These are phyloP conservation scores for Venturia effusa DNA, from an alignment of 2,329 filamentous ascomycete genomes.

Conservation along the genomic window DNA sequence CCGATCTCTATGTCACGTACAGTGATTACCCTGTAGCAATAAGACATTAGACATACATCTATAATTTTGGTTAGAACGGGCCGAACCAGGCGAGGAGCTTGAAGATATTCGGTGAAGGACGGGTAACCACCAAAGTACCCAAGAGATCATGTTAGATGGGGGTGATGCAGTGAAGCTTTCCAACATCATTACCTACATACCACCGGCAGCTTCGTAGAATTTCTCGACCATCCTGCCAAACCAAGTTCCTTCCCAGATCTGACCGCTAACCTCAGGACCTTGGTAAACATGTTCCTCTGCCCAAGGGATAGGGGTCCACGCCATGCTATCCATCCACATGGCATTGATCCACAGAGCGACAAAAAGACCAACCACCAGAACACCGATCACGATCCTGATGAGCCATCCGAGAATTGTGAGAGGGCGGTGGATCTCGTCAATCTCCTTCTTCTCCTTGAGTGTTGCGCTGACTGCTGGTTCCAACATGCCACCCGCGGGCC, in stretches of 20 bases:
- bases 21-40: too few species aligned
- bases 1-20: too few species aligned
- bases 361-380: neutral
- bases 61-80: too few species aligned
- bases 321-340: constrained; percentile 4
- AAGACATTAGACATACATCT: too few species aligned
- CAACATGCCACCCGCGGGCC: constrained; percentile 19
- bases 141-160: neutral
- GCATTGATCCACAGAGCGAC: constrained; percentile 1
- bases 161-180: neutral
- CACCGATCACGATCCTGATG: neutral
- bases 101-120: too few species aligned
- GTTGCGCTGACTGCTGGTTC: neutral
- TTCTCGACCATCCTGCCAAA: neutral
- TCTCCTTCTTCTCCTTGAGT: constrained; percentile 9
- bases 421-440: neutral
- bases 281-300: neutral
- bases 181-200: neutral
- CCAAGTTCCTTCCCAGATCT: neutral
- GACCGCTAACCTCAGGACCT: neutral
- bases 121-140: too few species aligned
- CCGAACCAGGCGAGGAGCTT: too few species aligned
- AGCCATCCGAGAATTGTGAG: neutral
- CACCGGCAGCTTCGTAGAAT: neutral
- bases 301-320: neutral